Base-by-base conservation (phyloP, 441 rosid genomes). In the Eutrema salsugineum region DNA sequence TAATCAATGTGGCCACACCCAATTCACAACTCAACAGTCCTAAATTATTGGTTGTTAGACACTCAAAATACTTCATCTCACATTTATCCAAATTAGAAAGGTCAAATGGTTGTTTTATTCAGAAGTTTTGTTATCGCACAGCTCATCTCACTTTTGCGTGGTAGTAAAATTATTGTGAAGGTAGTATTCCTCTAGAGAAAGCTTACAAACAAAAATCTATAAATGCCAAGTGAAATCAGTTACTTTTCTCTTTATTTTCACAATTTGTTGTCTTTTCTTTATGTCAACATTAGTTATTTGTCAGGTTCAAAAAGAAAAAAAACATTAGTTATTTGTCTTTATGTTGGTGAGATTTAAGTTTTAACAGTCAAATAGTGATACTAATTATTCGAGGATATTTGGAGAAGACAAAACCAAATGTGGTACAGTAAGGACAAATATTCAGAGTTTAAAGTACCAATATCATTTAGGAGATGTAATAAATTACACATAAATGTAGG, bases 371-470 rank as follows among this genome's bases (percentile, higher is more conserved):
- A 57, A 65, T 14, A 50, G 77, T 30, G 39, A 57, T 6, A 30
- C 53, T 42, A 74, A 67, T 15, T 59, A 59, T 51, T 40, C 20
- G 56, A 75, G 17, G 78, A 67, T 60, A 51, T 43, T 46, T 38
- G 51, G 53, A 54, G 38, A 54, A 75, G 73, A 75, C 65, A 75
- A 68, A 53, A 22, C 42, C 43, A 56, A 54, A 44, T 68, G 59
- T 27, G 19, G 63, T 50, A 59, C 73, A 60, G 69, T 67, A 67
- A 68, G 59, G 65, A 75, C 75, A 75, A 44, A 68, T 68, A 47
- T 69, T 30, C 66, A 62, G 39, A 55, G 54, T 36, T 36, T 8
- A 68, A 55, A 75, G 75, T 75, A 75, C 75, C 74, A 75, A 46
- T 28, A 54, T 43, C 44, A 53, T 61, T 61, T 14, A 22, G 40